phyloP scores from a whole-genome alignment of 2,329 filamentous ascomycete species.

The Fusarium buxicola region DNA sequence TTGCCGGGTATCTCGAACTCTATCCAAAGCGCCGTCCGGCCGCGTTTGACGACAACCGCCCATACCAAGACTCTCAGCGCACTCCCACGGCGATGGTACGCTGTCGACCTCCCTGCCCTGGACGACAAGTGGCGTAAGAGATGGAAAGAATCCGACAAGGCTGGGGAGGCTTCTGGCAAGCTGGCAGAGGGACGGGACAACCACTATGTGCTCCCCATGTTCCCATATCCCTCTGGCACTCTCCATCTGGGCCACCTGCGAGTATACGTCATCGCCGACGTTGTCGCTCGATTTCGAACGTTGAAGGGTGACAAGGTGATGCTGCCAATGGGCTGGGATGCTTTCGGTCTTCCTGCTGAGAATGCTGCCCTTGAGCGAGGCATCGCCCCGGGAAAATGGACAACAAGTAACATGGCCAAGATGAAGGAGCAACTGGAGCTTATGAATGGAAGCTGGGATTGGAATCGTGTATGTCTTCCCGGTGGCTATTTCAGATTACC shows the following conservation, averaged over 20 bases:
- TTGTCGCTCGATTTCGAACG: constrained; percentile 79
- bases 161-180: constrained; percentile 17
- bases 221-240: constrained; percentile 89
- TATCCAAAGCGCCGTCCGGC: constrained; percentile 24
- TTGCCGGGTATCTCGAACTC: constrained; percentile 22
- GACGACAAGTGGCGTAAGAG: constrained; percentile 63
- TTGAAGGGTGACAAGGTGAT: constrained; percentile 81
- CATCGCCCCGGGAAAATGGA: constrained; percentile 83
- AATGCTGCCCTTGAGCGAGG: constrained; percentile 90
- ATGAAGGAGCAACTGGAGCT: constrained; percentile 85
- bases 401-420: constrained; percentile 78
- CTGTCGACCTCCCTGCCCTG: constrained; percentile 61
- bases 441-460: constrained; percentile 88
- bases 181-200: constrained; percentile 46
- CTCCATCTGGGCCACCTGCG: constrained; percentile 89
- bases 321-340: constrained; percentile 95
- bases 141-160: constrained; percentile 51
- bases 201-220: constrained; percentile 88
- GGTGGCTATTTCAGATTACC: too few relatives aligned
- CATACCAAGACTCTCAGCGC: constrained; percentile 10
- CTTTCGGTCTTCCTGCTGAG: constrained; percentile 89
- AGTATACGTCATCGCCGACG: constrained; percentile 91
- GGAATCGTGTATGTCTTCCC: constrained; percentile 76
- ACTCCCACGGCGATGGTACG: constrained; percentile 51
- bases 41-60: constrained; percentile 26